These are phyloP conservation scores for Geosmithia putterillii DNA, from an alignment of 2,329 filamentous ascomycete genomes.

Conservation along the genomic window DNA sequence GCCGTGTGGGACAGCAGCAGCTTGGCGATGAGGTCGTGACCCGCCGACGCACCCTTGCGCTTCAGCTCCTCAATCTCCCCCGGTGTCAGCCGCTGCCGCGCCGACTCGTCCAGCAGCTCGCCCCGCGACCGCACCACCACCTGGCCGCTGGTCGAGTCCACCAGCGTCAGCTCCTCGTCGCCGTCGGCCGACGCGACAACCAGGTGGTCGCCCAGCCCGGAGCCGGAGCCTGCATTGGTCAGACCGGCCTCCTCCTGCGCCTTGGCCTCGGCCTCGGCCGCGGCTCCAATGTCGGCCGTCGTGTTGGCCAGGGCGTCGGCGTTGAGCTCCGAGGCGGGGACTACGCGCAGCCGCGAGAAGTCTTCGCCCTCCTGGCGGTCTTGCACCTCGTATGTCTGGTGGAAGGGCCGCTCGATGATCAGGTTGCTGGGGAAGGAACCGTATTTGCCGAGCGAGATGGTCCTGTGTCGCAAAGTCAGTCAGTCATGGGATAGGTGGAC, in stretches of 20 bases:
- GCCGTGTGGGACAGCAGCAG: constrained; percentile 81
- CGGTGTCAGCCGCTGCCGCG: constrained; percentile 65
- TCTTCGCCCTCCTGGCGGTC: constrained; percentile 54
- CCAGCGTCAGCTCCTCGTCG: constrained; percentile 28
- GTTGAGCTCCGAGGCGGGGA: constrained; percentile 71
- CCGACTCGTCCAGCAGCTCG: constrained; percentile 47
- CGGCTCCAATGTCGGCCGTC: constrained; percentile 14
- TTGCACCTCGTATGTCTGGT: constrained; percentile 81
- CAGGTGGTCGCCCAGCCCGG: constrained; percentile 27
- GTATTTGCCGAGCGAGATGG: constrained; percentile 83
- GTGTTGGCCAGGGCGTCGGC: constrained; percentile 55
- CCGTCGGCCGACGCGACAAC: constrained; percentile 14
- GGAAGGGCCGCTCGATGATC: constrained; percentile 80
- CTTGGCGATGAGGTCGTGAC: constrained; percentile 85
- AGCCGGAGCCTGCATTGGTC: constrained; percentile 5
- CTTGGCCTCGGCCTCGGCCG: constrained; percentile 7
- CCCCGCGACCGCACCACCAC: constrained; percentile 42
- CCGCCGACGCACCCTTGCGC: constrained; percentile 62
- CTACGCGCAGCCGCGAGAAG: constrained; percentile 62
- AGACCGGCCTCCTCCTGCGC: no score
- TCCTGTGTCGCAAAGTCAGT: constrained; percentile 33
- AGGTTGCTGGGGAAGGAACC: constrained; percentile 83
- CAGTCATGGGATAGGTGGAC: not conserved
- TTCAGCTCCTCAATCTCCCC: constrained; percentile 66
- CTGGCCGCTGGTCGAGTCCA: constrained; percentile 25